Conservation (phyloP, 768 basidiomycete species). For the Pluteus cervinus region DNA sequence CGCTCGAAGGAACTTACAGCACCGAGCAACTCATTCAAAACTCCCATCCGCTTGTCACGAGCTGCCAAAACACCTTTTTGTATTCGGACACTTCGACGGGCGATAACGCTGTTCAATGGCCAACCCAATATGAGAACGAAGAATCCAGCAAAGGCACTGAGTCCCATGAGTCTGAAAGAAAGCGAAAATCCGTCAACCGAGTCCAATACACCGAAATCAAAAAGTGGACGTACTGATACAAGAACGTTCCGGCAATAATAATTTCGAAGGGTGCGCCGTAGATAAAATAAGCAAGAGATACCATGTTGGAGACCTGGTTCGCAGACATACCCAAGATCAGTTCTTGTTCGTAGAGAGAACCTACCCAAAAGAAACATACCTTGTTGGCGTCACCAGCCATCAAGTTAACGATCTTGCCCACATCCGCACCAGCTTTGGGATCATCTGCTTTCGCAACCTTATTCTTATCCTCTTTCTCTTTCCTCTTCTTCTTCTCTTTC, state of each 20-base stretch:
- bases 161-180: slow-evolving; percentile 52
- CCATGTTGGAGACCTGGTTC: slow-evolving; percentile 40
- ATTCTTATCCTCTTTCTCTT: slow-evolving; percentile 2
- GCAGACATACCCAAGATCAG: neutral
- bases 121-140: slow-evolving; percentile 57
- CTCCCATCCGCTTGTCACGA: slow-evolving; percentile 71
- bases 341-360: neutral
- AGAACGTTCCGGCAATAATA: slow-evolving; percentile 61
- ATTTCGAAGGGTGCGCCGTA: slow-evolving; percentile 80
- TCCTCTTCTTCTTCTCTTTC: slow-evolving; percentile 2
- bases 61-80: slow-evolving; percentile 55
- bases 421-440: slow-evolving; percentile 72
- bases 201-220: too few relatives aligned
- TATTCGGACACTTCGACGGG: slow-evolving; percentile 53
- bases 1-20: slow-evolving; percentile 33
- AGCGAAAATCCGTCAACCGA: too few relatives aligned
- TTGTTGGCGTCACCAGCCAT: slow-evolving; percentile 78
- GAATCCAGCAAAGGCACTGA: slow-evolving; percentile 74
- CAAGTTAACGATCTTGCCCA: slow-evolving; percentile 86
- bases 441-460: slow-evolving; percentile 35
- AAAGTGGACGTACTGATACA: slow-evolving; percentile 62
- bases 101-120: slow-evolving; percentile 66
- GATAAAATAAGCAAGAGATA: slow-evolving; percentile 55
- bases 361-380: slow-evolving; percentile 22
- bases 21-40: slow-evolving; percentile 72